Conservation (phyloP, 75 land plant genomes). For the Picea sitchensis region DNA sequence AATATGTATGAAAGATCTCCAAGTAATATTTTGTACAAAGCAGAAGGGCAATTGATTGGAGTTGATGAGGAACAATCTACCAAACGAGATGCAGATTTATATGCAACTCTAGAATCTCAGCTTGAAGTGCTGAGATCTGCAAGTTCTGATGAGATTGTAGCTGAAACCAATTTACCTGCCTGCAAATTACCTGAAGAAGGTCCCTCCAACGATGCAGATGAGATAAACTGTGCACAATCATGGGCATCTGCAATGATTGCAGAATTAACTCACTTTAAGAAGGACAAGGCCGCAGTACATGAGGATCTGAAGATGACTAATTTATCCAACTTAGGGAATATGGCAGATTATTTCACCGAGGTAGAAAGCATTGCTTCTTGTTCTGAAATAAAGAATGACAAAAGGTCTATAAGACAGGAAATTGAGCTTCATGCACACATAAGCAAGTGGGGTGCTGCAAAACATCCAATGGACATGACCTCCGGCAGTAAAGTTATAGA, state of each 20-base stretch:
- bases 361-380: neutral
- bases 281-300: slow-evolving; percentile 4
- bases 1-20: too few species aligned
- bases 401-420: neutral
- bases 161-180: neutral
- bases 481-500: neutral
- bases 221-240: slow-evolving; percentile 18
- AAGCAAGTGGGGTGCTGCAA: neutral
- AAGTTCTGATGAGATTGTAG: neutral
- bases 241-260: slow-evolving; percentile 34
- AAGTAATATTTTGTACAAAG: too few species aligned
- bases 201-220: slow-evolving; percentile 12
- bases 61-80: too few species aligned
- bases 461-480: neutral
- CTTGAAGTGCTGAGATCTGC: slow-evolving; percentile 5
- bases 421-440: neutral
- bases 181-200: neutral
- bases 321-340: neutral
- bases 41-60: too few species aligned
- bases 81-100: neutral
- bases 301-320: neutral
- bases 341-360: neutral
- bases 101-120: neutral
- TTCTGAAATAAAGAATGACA: neutral
- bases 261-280: slow-evolving; percentile 20